Evolutionary conservation across 169 alveolate species (phyloP).

Genomic region (Blepharisma undulans): DNA sequence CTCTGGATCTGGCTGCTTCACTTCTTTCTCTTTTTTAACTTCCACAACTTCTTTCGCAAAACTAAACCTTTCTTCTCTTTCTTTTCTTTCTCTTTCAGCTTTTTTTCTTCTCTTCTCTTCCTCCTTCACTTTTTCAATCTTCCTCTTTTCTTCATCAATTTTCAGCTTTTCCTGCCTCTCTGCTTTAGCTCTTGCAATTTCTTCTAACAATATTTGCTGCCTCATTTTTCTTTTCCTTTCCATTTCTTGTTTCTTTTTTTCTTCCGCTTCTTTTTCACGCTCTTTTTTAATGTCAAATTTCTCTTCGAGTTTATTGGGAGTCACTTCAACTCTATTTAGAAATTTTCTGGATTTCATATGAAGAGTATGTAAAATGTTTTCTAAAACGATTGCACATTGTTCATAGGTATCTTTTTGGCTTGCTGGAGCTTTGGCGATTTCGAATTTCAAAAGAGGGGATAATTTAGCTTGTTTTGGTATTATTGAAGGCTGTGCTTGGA

Average conservation of each 20-base stretch:
- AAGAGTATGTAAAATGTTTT: slow-evolving; percentile 21
- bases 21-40: slow-evolving; percentile 22
- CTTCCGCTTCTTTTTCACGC: slow-evolving; percentile 7
- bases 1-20: not conserved
- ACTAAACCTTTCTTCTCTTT: not conserved
- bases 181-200: not conserved
- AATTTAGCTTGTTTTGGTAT: not conserved
- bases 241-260: slow-evolving; percentile 9
- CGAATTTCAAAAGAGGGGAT: not conserved
- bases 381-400: not conserved
- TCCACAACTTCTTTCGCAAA: not conserved
- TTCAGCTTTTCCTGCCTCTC: not conserved
- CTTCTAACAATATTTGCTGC: not conserved
- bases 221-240: slow-evolving; percentile 20
- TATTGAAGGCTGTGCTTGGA: not conserved
- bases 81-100: not conserved
- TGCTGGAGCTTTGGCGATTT: not conserved
- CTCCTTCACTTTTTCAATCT: not conserved
- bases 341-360: slow-evolving; percentile 22
- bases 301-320: not conserved
- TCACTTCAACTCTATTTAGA: not conserved
- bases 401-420: not conserved
- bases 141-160: not conserved
- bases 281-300: not conserved
- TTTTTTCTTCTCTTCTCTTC: not conserved